phyloP scores from a whole-genome alignment of 306 rosid species.

The Senna tora region DNA sequence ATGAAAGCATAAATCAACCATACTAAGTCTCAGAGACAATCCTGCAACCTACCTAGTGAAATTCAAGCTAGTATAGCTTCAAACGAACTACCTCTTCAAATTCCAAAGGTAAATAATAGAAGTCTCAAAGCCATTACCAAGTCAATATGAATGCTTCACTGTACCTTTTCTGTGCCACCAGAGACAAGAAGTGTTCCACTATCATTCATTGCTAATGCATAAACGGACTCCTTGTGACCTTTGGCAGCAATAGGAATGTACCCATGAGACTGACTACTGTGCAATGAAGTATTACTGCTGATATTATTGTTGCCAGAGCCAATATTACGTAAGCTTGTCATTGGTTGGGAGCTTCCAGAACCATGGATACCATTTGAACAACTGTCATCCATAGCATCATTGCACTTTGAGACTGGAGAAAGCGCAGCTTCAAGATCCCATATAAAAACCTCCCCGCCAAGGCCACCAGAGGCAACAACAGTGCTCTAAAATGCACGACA shows the following conservation, averaged over 20 bases:
- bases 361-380: constrained; percentile 74
- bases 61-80: constrained; percentile 16
- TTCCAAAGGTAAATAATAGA: constrained; percentile 24
- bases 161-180: constrained; percentile 99
- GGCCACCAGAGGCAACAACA: constrained; percentile 99
- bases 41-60: constrained; percentile 9
- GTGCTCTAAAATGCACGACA: constrained; percentile 99
- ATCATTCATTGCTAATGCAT: constrained; percentile 95
- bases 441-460: constrained; percentile 98
- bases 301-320: constrained; percentile 83
- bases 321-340: constrained; percentile 78
- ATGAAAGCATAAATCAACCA: constrained; percentile 34
- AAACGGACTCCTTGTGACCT: constrained; percentile 99
- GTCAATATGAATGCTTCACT: constrained; percentile 36
- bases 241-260: constrained; percentile 87
- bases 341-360: constrained; percentile 68
- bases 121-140: constrained; percentile 29
- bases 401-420: constrained; percentile 66
- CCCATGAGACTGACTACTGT: constrained; percentile 79
- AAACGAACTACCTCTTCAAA: constrained; percentile 10
- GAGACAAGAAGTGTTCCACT: constrained; percentile 90
- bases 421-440: constrained; percentile 97
- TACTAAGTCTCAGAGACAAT: constrained; percentile 16
- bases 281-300: constrained; percentile 72
- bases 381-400: constrained; percentile 77